Base-by-base conservation (phyloP, 768 basidiomycete genomes). In the Kwoniella bestiolae region DNA sequence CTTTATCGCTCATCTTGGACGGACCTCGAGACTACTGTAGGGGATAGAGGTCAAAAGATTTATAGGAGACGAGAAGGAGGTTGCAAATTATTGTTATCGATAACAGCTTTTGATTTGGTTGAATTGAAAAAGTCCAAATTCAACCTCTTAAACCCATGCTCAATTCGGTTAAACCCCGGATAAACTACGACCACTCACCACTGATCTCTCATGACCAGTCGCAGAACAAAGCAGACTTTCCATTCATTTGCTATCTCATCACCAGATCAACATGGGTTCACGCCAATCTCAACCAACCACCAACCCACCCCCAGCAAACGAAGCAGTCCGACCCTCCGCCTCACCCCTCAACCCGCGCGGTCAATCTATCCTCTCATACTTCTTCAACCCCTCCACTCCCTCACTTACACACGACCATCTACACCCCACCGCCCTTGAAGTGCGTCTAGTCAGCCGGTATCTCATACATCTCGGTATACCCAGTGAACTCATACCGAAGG, bases 321-420 rank as follows among this genome's bases (percentile, higher is more conserved):
- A 14, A 52, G 9, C 60, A 60, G 16, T 29, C 18, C 61, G 28
- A 29, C 56, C 57, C 9, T 38, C 63, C 7, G n/a, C 50, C 38
- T 60, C 68, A 23, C 56, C 25, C 34, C 49, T 52, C 5, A 49
- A 56, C 44, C 70, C 35, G 0, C 49, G 38, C 5, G 44, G 32
- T 35, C 35, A 55, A 18, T 18, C n/a, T 31, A 28, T 66, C 34
- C 56, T 76, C 16, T 71, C 69, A 18, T 76, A 73, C 56, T 76
- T 76, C 56, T 41, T 63, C 14, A 49, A 64, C 3, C 38, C 60
- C 14, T 26, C 66, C 7, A 58, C 51, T 8, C 66, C 66, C 1
- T 38, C 55, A 16, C 45, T 70, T 1, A 67, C 66, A 8, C 75
- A 77, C 35, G 35, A 41, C 16, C 75, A 77, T 47, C 14, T 55